phyloP scores from a whole-genome alignment of 768 basidiomycete genomes.

The Cystobasidium onofrii region DNA sequence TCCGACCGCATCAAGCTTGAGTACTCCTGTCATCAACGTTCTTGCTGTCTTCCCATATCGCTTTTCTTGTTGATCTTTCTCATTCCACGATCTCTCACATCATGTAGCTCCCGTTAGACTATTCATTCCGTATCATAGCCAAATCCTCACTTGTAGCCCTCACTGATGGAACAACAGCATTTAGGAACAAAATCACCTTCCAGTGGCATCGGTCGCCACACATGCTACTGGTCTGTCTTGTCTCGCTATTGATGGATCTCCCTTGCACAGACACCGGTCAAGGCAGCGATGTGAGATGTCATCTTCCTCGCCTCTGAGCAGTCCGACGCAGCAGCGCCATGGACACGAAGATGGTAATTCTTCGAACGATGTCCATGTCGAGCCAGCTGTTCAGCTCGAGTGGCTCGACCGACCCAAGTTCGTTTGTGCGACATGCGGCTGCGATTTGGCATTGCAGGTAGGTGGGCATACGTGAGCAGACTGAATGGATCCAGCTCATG shows the following conservation, averaged over 20 bases:
- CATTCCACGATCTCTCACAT: no score
- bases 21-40: neutral
- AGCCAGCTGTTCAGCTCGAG: neutral
- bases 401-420: constrained; percentile 29
- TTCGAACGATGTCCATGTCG: neutral
- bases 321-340: neutral
- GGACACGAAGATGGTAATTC: neutral
- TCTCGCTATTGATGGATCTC: neutral
- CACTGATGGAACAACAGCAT: neutral
- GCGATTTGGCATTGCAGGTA: constrained; percentile 29
- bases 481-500: neutral
- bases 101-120: neutral
- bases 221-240: no score
- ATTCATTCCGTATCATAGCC: neutral
- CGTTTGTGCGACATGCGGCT: constrained; percentile 25
- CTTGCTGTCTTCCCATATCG: neutral
- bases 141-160: neutral
- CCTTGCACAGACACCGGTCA: neutral
- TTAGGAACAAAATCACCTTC: neutral
- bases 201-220: no score
- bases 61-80: neutral
- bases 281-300: neutral
- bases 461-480: neutral
- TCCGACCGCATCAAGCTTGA: neutral
- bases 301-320: neutral